Evolutionary conservation across 768 basidiomycete species (phyloP), one percentile per base, ranked within the genome.

Genomic region (Rhizopogon vesiculosus): DNA sequence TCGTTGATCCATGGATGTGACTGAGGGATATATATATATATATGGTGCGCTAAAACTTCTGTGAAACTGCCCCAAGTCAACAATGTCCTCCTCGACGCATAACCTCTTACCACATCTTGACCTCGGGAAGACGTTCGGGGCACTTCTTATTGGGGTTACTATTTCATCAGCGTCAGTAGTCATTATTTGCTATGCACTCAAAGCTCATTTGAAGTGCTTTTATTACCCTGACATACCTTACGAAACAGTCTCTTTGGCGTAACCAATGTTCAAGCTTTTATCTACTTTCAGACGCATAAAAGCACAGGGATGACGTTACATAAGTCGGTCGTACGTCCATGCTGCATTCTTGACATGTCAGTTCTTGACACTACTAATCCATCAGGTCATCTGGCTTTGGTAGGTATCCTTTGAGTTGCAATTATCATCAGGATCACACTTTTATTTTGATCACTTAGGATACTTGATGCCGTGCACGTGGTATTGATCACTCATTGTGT

Each of bases 381-480:
- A 22, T 19, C 13, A 57, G 56, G 43, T 57, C 16, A 9, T 29
- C 42, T 57, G 16, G 22, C 50, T 57, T n/a, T 57, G 56, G 56
- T 57, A 19, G 28, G 56, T 44, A 51, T 58, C 43, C 41, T 58
- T 58, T 7, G 57, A 55, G 25, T 4, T 3, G 4, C 4, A 25
- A 25, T 25, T 25, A 5, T 25, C 4, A 25, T 29, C 25, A 7
- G 16, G 12, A 48, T 19, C 8, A 12, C 3, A 19, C n/a, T 25
- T 19, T 9, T 19, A 19, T 8, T 18, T 18, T 42, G 18, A 39
- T 7, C n/a, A 0, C 18, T n/a, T 42, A 75, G 75, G 74, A n/a
- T 69, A 8, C 62, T 75, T 15, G 73, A 74, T 58, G 66, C 68
- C 7, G 52, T 73, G 16, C 72, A 74, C 42, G 57, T 74, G 31